Base-by-base conservation (phyloP, 169 alveolate species). In the Plasmodium cynomolgi region DNA sequence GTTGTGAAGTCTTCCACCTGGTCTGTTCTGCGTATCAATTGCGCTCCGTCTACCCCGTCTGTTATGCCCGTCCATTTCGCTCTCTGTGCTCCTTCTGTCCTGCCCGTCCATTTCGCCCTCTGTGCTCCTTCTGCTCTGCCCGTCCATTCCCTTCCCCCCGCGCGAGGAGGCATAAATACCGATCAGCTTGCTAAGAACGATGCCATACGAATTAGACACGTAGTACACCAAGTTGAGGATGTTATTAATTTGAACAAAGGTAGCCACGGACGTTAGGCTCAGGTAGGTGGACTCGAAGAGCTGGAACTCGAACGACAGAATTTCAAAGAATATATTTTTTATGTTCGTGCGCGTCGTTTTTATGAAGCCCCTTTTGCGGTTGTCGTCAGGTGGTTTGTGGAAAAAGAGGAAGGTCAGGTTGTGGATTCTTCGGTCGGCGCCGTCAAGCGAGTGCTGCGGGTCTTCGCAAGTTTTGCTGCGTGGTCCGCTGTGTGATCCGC, bases 161-260 rank as follows among this genome's bases (percentile, higher is more conserved):
- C 56, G 80, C 17, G 84, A 84, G 26, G 68, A 58, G 50, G 37
- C 8, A 26, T 84, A 84, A 31, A 84, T 37, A 7, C 80, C 71
- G 17, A 73, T 75, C 9, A 84, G 44, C 56, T 84, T 84, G 3
- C 62, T n/a, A 20, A 84, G 34, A 3, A 75, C 23, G 17, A 84
- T 84, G 20, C 93, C 93, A 47, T 75, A 84, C 11, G 93, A 84
- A 73, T 84, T 72, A 1, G 93, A 73, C 9, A 84, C 77, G 29
- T 75, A 73, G 34, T 75, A 84, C 2, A 84, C 79, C 9, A 84
- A 6, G 20, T 74, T 74, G n/a, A 84, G 20, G 6, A 84, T 39
- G 39, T 84, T 84, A 44, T 34, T 73, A 0, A 84, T 44, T 39
- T 84, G 93, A 1, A 84, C 72, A 20, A 41, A 84, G 3, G 75